phyloP scores from a whole-genome alignment of 305 asterid genomes.

The Striga hermonthica region DNA sequence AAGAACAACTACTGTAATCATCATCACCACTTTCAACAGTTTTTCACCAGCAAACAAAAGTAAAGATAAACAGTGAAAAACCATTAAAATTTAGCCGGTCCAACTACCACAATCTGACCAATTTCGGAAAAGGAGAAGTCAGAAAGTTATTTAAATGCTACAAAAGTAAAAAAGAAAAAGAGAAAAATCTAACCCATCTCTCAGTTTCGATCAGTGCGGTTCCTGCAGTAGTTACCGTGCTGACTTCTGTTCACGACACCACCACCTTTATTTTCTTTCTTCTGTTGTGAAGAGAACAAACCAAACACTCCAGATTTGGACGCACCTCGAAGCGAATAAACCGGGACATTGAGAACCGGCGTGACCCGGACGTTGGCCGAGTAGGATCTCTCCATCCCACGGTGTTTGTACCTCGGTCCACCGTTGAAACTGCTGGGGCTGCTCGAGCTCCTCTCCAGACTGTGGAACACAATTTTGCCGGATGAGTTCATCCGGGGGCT shows the following conservation, averaged over 20 bases:
- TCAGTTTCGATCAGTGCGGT: constrained; percentile 45
- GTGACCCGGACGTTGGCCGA: constrained; percentile 86
- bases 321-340: constrained; percentile 70
- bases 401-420: constrained; percentile 57
- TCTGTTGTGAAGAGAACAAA: constrained; percentile 59
- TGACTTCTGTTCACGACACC: constrained; percentile 35
- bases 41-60: too few relatives aligned
- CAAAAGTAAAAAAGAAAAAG: constrained; percentile 10
- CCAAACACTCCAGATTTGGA: constrained; percentile 74
- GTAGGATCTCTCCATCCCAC: constrained; percentile 89
- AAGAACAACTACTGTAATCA: too few relatives aligned
- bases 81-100: not conserved
- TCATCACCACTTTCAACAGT: too few relatives aligned
- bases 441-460: constrained; percentile 87
- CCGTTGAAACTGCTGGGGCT: constrained; percentile 79
- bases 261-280: constrained; percentile 39
- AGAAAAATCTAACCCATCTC: constrained; percentile 23
- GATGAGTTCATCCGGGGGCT: constrained; percentile 92
- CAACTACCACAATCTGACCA: not conserved
- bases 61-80: not conserved
- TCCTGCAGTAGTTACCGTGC: constrained; percentile 34
- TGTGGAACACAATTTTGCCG: constrained; percentile 79
- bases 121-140: not conserved
- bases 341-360: constrained; percentile 90
- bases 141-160: not conserved